phyloP scores from a whole-genome alignment of 257 asterid genomes.

The Jasminum sambac region DNA sequence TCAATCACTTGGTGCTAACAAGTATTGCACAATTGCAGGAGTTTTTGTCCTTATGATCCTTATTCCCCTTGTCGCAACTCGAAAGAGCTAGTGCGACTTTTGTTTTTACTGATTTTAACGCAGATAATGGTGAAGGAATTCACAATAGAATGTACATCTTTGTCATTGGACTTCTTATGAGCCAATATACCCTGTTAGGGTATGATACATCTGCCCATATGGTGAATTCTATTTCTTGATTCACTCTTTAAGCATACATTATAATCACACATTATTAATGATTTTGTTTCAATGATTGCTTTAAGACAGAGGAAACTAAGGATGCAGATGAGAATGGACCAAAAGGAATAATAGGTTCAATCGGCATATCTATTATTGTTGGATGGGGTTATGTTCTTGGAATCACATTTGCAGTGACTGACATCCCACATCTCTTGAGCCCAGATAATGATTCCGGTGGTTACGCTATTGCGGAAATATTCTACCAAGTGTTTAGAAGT shows the following conservation, averaged over 20 bases:
- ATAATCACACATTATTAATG: too few relatives aligned
- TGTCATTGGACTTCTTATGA: conserved; percentile 88
- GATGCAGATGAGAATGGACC: conserved; percentile 85
- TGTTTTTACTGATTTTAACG: conserved; percentile 83
- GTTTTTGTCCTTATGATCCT: conserved; percentile 91
- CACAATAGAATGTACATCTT: conserved; percentile 66
- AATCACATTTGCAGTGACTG: conserved; percentile 82
- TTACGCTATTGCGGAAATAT: conserved; percentile 86
- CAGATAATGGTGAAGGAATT: conserved; percentile 73
- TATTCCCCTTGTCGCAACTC: conserved; percentile 77
- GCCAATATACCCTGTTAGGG: conserved; percentile 84
- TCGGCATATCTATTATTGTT: conserved; percentile 78
- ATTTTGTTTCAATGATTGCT: too few relatives aligned
- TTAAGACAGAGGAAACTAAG: conserved; percentile 93
- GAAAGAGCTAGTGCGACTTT: conserved; percentile 71
- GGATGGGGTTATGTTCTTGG: conserved; percentile 98
- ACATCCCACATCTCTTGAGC: conserved; percentile 70
- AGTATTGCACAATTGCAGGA: conserved; percentile 49
- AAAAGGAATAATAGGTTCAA: conserved; percentile 84
- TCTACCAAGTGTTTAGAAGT: conserved; percentile 69
- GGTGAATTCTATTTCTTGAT: conserved; percentile 56
- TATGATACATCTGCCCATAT: conserved; percentile 98
- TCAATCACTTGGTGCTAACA: too few relatives aligned
- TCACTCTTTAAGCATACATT: too few relatives aligned
- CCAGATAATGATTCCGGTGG: conserved; percentile 80